Base-by-base conservation (phyloP, 495 filamentous ascomycete genomes). In the Xylaria sp. region DNA sequence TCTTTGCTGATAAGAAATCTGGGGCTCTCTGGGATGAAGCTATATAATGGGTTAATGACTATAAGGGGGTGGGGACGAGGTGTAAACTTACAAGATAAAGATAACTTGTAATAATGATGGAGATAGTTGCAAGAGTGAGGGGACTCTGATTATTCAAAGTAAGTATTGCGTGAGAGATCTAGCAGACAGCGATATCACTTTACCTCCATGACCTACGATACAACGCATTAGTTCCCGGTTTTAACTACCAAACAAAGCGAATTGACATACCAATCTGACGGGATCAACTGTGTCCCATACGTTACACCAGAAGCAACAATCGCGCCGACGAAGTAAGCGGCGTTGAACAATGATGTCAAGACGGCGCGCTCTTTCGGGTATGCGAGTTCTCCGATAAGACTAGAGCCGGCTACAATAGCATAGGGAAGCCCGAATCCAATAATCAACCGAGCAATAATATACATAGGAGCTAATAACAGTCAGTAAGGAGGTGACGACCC, bases 321-420 rank as follows among this genome's bases (percentile, higher is more conserved):
- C 61, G 86, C 83, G 7, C 90, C 89, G 70, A 90, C 81, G 74
- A 88, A 92, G 76, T 88, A 91, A 24, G 84, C 86, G 5, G 87
- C 86, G 74, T 92, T 91, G 82, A 91, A 92, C 5, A 92, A 82
- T 35, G 88, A 90, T 5, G 88, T 92, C 71, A 93, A 75, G 50
- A 90, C 84, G 15, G 88, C 82, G 70, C 90, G 86, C 74, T 92
- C 89, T 74, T 89, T 90, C 24, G 90, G 91, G 76, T 91, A 87
- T 0, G 83, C 85, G 29, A 92, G 82, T 72, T 93, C 91, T 72
- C 87, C 90, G 44, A 93, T 88, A 65, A 92, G 77, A 26, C 86
- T 85, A 3, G 90, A 88, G 24, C 88, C 90, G 5, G 88, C 89
- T 40, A 90, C 84, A 72, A 91, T 91, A 71, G 87, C 90, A 73